A percentile compares a stretch with the other conserved stretches of the same genome.
Conservation (phyloP, 345 rosid genomes). For the Dimocarpus longan region DNA sequence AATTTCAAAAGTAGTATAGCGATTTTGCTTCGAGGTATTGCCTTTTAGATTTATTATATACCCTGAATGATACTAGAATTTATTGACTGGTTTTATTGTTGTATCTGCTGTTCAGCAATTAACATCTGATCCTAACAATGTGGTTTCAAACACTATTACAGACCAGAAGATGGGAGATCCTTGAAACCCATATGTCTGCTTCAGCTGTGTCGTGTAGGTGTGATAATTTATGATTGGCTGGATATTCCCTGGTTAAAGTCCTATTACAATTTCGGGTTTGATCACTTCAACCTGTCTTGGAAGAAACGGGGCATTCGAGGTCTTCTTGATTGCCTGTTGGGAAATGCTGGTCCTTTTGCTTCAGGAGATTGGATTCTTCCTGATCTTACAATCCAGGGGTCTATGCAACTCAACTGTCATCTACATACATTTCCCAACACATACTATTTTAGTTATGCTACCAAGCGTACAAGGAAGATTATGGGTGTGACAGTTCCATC, state of each 20-base stretch:
- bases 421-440: constrained; percentile 76
- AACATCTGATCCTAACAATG: not conserved
- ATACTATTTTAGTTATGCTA: constrained; percentile 92
- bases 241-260: constrained; percentile 83
- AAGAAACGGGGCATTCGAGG: constrained; percentile 71
- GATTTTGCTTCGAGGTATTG: not conserved
- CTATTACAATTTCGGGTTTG: constrained; percentile 94
- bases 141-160: constrained; percentile 28
- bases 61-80: not conserved
- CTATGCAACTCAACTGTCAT: constrained; percentile 55
- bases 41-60: not conserved
- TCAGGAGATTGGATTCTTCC: constrained; percentile 93
- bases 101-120: not conserved
- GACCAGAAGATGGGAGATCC: constrained; percentile 86
- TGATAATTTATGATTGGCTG: constrained; percentile 86
- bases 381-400: constrained; percentile 91
- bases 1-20: not conserved
- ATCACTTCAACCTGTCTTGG: constrained; percentile 85
- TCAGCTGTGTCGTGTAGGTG: constrained; percentile 82
- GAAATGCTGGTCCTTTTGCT: constrained; percentile 82
- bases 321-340: constrained; percentile 65
- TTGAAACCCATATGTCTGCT: constrained; percentile 74
- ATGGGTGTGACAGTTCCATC: constrained; percentile 80
- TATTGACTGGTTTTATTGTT: not conserved
- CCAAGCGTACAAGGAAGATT: constrained; percentile 68